Conservation (phyloP, 352 stramenopile species). For the Globisporangium perplexum region DNA sequence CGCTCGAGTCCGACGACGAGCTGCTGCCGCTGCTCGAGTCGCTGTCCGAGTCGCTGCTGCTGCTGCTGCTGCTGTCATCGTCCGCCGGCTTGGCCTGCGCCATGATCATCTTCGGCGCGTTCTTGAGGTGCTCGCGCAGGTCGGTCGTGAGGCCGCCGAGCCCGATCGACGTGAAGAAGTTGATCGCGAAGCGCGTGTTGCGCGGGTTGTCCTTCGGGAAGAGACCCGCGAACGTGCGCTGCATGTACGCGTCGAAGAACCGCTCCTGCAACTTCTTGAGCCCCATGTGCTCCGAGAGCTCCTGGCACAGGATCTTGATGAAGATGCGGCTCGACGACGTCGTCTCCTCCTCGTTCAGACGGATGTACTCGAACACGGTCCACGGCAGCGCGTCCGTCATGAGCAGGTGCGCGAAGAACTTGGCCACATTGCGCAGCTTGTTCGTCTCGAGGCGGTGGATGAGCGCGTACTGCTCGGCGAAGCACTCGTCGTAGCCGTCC, state of each 20-base stretch:
- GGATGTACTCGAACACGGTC: slow-evolving; percentile 96
- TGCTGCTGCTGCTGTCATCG: slow-evolving; percentile 29
- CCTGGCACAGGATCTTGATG: slow-evolving; percentile 98
- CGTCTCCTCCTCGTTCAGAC: slow-evolving; percentile 98
- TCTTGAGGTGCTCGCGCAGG: slow-evolving; percentile 95
- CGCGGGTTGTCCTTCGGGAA: slow-evolving; percentile 97
- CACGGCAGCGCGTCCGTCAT: slow-evolving; percentile 97
- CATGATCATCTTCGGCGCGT: slow-evolving; percentile 94
- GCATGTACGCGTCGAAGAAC: slow-evolving; percentile 92
- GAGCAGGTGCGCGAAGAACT: slow-evolving; percentile 98
- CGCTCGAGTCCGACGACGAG: slow-evolving; percentile 26
- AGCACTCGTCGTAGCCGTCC: slow-evolving; percentile 93
- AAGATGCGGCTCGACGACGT: slow-evolving; percentile 99
- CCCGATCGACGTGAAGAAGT: slow-evolving; percentile 99
- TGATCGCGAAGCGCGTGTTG: slow-evolving; percentile 99
- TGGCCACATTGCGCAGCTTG: slow-evolving; percentile 98
- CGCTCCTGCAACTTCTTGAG: slow-evolving; percentile 94
- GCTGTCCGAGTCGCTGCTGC: slow-evolving; percentile 32
- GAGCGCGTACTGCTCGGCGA: slow-evolving; percentile 92
- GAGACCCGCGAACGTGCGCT: slow-evolving; percentile 90
- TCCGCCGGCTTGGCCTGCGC: slow-evolving; percentile 38
- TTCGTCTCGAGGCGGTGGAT: slow-evolving; percentile 99
- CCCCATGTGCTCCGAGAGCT: slow-evolving; percentile 96
- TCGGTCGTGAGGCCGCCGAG: slow-evolving; percentile 96
- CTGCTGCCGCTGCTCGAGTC: slow-evolving; percentile 22